A percentile compares a stretch with the other conserved stretches of the same genome.
phyloP scores from a whole-genome alignment of 192 early-diverging fungal genomes.

The Backusella circina region DNA sequence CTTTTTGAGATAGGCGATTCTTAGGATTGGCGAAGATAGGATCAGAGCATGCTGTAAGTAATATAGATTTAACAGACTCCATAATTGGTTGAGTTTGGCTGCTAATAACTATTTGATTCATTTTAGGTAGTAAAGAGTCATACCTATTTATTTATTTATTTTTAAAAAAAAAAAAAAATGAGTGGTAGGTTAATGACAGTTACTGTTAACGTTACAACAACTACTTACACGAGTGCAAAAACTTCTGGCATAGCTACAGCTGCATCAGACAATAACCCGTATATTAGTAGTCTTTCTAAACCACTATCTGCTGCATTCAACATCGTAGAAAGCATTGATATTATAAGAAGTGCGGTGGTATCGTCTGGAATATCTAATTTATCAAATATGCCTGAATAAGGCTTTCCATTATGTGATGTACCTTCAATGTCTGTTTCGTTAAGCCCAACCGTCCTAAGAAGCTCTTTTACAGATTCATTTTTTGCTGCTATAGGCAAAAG shows the following conservation, averaged over 20 bases:
- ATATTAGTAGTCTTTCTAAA: conserved; percentile 67
- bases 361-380: conserved; percentile 62
- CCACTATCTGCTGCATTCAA: conserved; percentile 71
- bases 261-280: conserved; percentile 73
- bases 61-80: conserved; percentile 64
- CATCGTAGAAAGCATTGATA: conserved; percentile 67
- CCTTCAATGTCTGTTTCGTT: conserved; percentile 40
- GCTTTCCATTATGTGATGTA: conserved; percentile 34
- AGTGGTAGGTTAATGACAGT: background rate
- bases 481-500: conserved; percentile 68
- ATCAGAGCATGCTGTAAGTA: conserved; percentile 62
- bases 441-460: conserved; percentile 45
- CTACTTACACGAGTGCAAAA: conserved; percentile 67
- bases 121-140: conserved; percentile 64
- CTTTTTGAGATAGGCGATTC: conserved; percentile 42
- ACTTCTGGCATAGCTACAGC: conserved; percentile 68
- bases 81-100: conserved; percentile 61
- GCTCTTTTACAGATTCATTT: conserved; percentile 55
- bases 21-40: conserved; percentile 30
- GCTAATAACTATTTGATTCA: conserved; percentile 65
- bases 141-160: conserved; percentile 51
- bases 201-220: background rate
- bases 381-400: conserved; percentile 62
- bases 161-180: background rate
- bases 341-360: conserved; percentile 54